These are phyloP conservation scores for Carex parvula DNA, from an alignment of 176 grass and related monocot genomes.

Conservation along the genomic window DNA sequence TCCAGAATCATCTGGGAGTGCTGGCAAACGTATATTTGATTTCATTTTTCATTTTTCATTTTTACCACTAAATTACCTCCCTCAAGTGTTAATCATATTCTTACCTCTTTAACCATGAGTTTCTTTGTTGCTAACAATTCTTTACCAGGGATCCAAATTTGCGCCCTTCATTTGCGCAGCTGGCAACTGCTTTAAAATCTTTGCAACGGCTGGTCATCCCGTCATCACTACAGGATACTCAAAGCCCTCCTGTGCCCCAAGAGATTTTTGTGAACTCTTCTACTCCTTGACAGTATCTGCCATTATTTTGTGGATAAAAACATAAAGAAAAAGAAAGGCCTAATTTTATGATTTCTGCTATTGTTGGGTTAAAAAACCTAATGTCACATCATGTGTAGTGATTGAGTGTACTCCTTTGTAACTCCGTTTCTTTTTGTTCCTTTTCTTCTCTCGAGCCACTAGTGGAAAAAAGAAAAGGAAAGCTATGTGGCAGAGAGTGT, in stretches of 20 bases:
- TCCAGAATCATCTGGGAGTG: conserved; percentile 81
- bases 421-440: conserved; percentile 24
- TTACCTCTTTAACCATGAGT: background rate
- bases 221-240: conserved; percentile 54
- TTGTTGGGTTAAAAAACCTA: conserved; percentile 12
- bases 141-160: conserved; percentile 68
- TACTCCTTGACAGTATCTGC: conserved; percentile 47
- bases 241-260: conserved; percentile 57
- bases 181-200: conserved; percentile 70
- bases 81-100: background rate
- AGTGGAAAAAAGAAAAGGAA: conserved; percentile 13
- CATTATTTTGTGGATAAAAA: conserved; percentile 33
- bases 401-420: conserved; percentile 47
- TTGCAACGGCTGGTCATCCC: conserved; percentile 68
- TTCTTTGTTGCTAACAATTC: background rate
- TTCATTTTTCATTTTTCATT: too few species aligned
- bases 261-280: conserved; percentile 84
- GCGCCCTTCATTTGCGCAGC: conserved; percentile 77
- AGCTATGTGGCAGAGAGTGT: conserved; percentile 33
- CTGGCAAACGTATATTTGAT: conserved; percentile 81
- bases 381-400: conserved; percentile 40
- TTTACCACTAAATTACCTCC: background rate
- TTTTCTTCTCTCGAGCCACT: conserved; percentile 15
- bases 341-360: conserved; percentile 28
- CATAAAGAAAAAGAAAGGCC: conserved; percentile 26